Conservation (phyloP, 192 early-diverging fungal genomes). For the Haplosporangium gracile region DNA sequence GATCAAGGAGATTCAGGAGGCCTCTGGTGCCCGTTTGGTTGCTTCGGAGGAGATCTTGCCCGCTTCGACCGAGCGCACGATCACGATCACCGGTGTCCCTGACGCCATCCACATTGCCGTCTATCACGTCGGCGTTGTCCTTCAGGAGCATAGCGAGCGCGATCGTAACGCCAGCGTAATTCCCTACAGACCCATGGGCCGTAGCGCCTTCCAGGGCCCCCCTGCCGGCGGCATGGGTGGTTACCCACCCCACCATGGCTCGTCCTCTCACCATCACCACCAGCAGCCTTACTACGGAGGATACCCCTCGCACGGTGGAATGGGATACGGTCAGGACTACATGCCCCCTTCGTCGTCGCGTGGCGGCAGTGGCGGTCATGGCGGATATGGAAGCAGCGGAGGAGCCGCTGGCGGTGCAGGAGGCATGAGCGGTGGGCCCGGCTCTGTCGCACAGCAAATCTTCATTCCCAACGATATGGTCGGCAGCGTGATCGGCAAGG, state of each 20-base stretch:
- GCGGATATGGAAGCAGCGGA: slow-evolving; percentile 11
- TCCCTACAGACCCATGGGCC: slow-evolving; percentile 76
- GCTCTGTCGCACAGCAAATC: slow-evolving; percentile 70
- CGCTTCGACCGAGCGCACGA: slow-evolving; percentile 90
- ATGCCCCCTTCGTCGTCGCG: slow-evolving; percentile 39
- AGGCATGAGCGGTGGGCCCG: slow-evolving; percentile 31
- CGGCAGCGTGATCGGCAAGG: slow-evolving; percentile 97
- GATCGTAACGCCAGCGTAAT: slow-evolving; percentile 74
- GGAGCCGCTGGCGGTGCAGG: slow-evolving; percentile 7
- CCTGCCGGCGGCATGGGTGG: slow-evolving; percentile 52
- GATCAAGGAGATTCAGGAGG: slow-evolving; percentile 95
- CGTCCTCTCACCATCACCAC: slow-evolving; percentile 42
- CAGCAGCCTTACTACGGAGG: slow-evolving; percentile 56
- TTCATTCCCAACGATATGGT: slow-evolving; percentile 77
- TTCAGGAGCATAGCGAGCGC: slow-evolving; percentile 74
- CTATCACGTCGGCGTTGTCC: slow-evolving; percentile 81
- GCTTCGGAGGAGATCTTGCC: slow-evolving; percentile 93
- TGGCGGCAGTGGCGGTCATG: slow-evolving; percentile 19
- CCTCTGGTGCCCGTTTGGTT: slow-evolving; percentile 83
- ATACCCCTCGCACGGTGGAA: slow-evolving; percentile 45
- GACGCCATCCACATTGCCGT: slow-evolving; percentile 90
- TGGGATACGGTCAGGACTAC: slow-evolving; percentile 60
- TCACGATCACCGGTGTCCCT: slow-evolving; percentile 85
- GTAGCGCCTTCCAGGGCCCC: slow-evolving; percentile 29
- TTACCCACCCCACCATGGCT: slow-evolving; percentile 44